Conservation (phyloP, 2,329 filamentous ascomycete genomes). For the Mycocentrospora acerina region DNA sequence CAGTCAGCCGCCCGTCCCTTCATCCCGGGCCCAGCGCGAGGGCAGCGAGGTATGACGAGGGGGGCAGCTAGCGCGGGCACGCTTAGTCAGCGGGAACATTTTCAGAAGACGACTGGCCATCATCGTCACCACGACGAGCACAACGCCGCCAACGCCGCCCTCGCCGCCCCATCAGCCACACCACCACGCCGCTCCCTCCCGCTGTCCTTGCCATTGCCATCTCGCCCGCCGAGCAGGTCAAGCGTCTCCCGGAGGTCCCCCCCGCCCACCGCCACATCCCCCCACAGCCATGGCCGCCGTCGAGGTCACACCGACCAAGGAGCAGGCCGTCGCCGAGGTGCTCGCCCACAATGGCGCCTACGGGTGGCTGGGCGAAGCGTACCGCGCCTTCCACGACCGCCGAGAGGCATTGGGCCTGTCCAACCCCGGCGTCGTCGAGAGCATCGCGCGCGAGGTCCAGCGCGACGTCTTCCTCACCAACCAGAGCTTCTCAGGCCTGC, state of each 20-base stretch:
- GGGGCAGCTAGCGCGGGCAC: background rate
- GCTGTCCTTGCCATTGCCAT: conserved; percentile 21
- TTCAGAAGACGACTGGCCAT: too few species aligned
- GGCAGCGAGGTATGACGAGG: conserved; percentile 7
- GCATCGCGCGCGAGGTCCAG: conserved; percentile 86
- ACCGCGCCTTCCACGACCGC: conserved; percentile 79
- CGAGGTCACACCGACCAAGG: conserved; percentile 36
- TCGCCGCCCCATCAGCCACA: conserved; percentile 19
- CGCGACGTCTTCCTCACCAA: conserved; percentile 96
- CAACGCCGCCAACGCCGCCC: conserved; percentile 23
- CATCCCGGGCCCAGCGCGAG: too few species aligned
- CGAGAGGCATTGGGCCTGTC: conserved; percentile 84
- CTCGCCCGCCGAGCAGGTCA: conserved; percentile 15
- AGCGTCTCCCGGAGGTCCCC: conserved; percentile 8
- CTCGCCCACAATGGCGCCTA: conserved; percentile 76
- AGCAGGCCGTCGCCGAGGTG: conserved; percentile 55
- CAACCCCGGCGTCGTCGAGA: conserved; percentile 92
- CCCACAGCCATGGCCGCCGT: conserved; percentile 26
- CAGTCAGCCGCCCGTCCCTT: too few species aligned
- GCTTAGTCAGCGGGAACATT: conserved; percentile 7
- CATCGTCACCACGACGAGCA: background rate
- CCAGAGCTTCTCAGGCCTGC: conserved; percentile 93
- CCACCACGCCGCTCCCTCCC: conserved; percentile 10
- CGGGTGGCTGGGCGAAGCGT: conserved; percentile 70
- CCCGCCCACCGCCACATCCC: conserved; percentile 2